phyloP scores from a whole-genome alignment of 225 moss, liverwort and hornwort species.

The Takakia lepidozioides region DNA sequence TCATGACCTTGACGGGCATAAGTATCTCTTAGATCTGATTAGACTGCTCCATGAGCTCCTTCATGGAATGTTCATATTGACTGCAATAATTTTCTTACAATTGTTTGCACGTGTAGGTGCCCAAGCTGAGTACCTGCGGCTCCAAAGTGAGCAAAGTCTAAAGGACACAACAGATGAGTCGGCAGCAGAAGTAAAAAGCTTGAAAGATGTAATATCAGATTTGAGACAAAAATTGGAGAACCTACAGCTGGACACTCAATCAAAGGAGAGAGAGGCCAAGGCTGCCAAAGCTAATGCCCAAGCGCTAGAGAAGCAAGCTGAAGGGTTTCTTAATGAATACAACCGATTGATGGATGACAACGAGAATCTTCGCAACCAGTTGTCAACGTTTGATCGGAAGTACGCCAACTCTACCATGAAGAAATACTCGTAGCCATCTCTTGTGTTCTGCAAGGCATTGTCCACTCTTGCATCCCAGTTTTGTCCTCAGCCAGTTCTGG shows the following conservation, averaged over 20 bases:
- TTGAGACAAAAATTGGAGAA: constrained; percentile 64
- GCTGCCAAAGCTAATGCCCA: constrained; percentile 43
- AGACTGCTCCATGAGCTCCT: too few species aligned
- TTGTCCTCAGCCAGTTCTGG: too few species aligned
- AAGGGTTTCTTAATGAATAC: constrained; percentile 69
- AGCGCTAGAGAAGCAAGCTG: constrained; percentile 69
- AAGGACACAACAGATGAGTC: constrained; percentile 15
- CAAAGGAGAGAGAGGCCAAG: constrained; percentile 58
- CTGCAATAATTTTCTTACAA: too few species aligned
- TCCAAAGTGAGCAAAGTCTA: constrained; percentile 33
- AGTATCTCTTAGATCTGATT: too few species aligned
- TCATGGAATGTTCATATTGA: too few species aligned
- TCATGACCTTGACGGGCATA: too few species aligned
- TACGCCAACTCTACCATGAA: constrained; percentile 49
- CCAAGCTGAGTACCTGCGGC: constrained; percentile 36
- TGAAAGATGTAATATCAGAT: constrained; percentile 50
- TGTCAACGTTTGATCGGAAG: constrained; percentile 55
- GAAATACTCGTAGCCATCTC: constrained; percentile 64
- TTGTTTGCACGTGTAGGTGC: constrained; percentile 17
- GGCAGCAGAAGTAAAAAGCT: constrained; percentile 33
- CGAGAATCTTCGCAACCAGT: constrained; percentile 57
- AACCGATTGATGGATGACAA: constrained; percentile 62
- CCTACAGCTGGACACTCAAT: constrained; percentile 41
- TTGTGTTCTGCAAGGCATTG: too few species aligned
- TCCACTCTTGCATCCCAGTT: too few species aligned